Evolutionary conservation across 1,139 yeast species (phyloP).

Genomic region (Pichia sp.): DNA sequence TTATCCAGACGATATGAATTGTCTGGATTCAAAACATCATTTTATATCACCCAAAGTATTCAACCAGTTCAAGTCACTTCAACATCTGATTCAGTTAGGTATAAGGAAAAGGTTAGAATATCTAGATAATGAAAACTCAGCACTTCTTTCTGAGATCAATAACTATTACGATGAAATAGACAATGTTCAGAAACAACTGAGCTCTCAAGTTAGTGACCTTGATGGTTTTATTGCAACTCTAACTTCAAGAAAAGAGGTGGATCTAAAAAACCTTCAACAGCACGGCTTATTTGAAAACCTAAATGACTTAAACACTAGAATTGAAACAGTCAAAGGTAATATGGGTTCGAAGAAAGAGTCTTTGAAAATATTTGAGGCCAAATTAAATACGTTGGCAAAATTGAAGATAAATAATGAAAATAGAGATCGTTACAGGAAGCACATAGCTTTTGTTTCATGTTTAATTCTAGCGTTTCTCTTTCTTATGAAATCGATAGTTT

Average conservation of each 20-base stretch:
- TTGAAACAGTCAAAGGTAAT: slow-evolving; percentile 21
- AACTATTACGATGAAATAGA: slow-evolving; percentile 19
- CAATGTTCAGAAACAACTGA: slow-evolving; percentile 18
- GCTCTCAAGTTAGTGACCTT: slow-evolving; percentile 18
- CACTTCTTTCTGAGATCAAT: slow-evolving; percentile 21
- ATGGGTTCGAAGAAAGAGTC: slow-evolving; percentile 21
- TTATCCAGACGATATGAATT: neutral
- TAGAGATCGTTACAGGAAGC: slow-evolving; percentile 18
- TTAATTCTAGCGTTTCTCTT: neutral
- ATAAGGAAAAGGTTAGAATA: slow-evolving; percentile 21
- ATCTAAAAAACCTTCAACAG: slow-evolving; percentile 18
- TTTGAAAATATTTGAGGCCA: slow-evolving; percentile 22
- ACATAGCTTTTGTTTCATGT: slow-evolving; percentile 1
- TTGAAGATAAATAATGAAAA: slow-evolving; percentile 17
- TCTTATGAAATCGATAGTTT: neutral
- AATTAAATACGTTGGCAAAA: slow-evolving; percentile 20
- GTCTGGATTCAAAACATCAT: slow-evolving; percentile 7
- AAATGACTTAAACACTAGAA: slow-evolving; percentile 24
- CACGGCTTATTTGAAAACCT: slow-evolving; percentile 25
- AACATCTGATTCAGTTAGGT: slow-evolving; percentile 20
- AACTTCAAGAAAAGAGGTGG: slow-evolving; percentile 18
- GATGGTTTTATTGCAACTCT: slow-evolving; percentile 18
- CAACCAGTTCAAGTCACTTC: slow-evolving; percentile 17
- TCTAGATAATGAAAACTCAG: slow-evolving; percentile 25
- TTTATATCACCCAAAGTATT: slow-evolving; percentile 13